A percentile compares a stretch with the other conserved stretches of the same genome.
Conservation (phyloP, 2,329 filamentous ascomycete species). For the Penicillium sp. region DNA sequence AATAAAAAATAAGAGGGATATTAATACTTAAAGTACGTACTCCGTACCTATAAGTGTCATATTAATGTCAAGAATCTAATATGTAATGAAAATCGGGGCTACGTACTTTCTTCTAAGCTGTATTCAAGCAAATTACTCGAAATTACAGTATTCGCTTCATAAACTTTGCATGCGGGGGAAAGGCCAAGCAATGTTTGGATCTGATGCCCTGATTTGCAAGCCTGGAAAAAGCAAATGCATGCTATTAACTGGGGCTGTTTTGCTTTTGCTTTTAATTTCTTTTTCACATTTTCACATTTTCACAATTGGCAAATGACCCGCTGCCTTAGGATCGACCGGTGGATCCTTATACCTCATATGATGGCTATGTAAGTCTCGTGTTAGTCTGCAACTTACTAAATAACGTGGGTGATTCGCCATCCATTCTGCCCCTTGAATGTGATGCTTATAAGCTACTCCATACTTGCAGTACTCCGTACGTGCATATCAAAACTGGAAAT, state of each 20-base stretch:
- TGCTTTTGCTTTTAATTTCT: conserved; percentile 1
- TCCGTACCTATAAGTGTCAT: not conserved
- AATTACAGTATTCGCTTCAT: not conserved
- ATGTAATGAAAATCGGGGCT: conserved; percentile 19
- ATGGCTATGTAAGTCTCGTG: not conserved
- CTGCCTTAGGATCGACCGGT: conserved; percentile 3
- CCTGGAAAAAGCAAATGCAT: conserved; percentile 3
- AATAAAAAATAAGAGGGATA: conserved; percentile 1
- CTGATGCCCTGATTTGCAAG: conserved; percentile 24
- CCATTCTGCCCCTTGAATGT: not conserved
- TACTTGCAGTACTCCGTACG: too few relatives aligned
- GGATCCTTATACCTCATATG: not conserved
- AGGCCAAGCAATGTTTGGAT: conserved; percentile 25
- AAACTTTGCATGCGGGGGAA: conserved; percentile 30
- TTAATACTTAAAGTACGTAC: not conserved
- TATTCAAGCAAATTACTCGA: too few relatives aligned
- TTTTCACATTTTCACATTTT: not conserved
- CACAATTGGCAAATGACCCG: not conserved
- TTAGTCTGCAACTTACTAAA: not conserved
- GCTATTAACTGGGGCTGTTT: not conserved
- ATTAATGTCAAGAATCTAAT: conserved; percentile 14
- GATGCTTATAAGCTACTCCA: not conserved
- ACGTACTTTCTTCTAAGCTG: conserved; percentile 8
- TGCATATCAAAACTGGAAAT: too few relatives aligned
- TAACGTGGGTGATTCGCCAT: conserved; percentile 1